phyloP scores from a whole-genome alignment of 169 alveolate genomes.

The Eimeria falciformis region DNA sequence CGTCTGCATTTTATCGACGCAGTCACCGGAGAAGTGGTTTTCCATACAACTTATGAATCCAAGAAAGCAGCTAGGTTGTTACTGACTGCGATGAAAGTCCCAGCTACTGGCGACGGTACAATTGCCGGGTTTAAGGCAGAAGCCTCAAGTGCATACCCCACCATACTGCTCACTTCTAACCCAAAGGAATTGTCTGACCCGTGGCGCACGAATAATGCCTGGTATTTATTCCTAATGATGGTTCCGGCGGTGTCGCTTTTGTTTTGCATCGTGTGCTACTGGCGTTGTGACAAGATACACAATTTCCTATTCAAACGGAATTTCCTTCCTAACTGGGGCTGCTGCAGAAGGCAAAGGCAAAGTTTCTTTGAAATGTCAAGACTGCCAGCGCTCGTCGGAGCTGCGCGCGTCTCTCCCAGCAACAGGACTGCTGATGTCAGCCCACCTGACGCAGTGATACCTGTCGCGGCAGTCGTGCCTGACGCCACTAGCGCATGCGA shows the following conservation, averaged over 20 bases:
- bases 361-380: neutral
- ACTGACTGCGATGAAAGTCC: neutral
- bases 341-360: neutral
- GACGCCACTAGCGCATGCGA: neutral
- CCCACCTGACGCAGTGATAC: neutral
- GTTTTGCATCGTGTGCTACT: neutral
- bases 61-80: neutral
- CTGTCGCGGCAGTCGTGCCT: neutral
- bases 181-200: constrained; percentile 4
- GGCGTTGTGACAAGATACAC: too few species aligned
- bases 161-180: neutral
- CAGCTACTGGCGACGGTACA: neutral
- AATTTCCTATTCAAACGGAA: neutral
- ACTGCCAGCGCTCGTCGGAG: neutral
- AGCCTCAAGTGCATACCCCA: neutral
- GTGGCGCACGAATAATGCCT: neutral
- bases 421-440: neutral
- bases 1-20: constrained; percentile 12
- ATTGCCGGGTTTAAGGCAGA: neutral
- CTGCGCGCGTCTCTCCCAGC: neutral
- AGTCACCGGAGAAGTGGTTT: neutral
- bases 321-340: neutral
- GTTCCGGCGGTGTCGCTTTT: neutral
- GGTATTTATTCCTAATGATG: neutral
- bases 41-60: neutral